Base-by-base conservation (phyloP, 1,284 basidiomycete genomes). In the Ceratobasidium sp. region DNA sequence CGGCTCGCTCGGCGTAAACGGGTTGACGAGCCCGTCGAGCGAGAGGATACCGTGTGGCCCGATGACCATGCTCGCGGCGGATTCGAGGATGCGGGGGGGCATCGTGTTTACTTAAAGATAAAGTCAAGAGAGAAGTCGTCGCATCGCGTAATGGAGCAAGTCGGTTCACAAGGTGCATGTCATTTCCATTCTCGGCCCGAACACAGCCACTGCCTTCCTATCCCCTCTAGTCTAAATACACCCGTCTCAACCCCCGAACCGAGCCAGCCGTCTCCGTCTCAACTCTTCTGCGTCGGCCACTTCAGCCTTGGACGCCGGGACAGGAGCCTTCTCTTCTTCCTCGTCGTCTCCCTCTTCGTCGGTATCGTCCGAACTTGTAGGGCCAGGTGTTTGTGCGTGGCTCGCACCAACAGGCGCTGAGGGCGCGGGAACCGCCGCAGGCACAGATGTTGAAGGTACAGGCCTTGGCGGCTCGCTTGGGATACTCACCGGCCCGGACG, bases 241-340 rank as follows among this genome's bases (percentile, higher is more conserved):
- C 48, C 48, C 48, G 39, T 24, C 29, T 76, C 71, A 76, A 24
- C n/a, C 74, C n/a, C 78, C 79, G 74, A 96, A 96, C 77, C 88
- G 87, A 13, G 92, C 95, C 77, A 96, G 82, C 65, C 95, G 85
- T 78, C 88, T 84, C 80, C 86, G 84, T 58, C 95, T 86, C 78
- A 97, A 88, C 81, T 96, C 93, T 74, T 95, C 95, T 53, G 90
- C 79, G 77, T 84, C 89, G 43, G 78, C 77, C 4, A 77, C 66
- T 43, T 80, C 77, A 22, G 78, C 78, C 39, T 82, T 82, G 24
- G 78, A 74, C 53, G 49, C 34, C 66, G 41, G 54, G 29, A 74
- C 76, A n/a, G 77, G 74, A 61, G 61, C 74, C 7, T 79, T 78
- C 8, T 75, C 78, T 46, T 81, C 81, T 43, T 82, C 81, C 7